Evolutionary conservation across 192 early-diverging fungal species (phyloP), one percentile per base, ranked within the genome.

Genomic region (Coemansia sp.): DNA sequence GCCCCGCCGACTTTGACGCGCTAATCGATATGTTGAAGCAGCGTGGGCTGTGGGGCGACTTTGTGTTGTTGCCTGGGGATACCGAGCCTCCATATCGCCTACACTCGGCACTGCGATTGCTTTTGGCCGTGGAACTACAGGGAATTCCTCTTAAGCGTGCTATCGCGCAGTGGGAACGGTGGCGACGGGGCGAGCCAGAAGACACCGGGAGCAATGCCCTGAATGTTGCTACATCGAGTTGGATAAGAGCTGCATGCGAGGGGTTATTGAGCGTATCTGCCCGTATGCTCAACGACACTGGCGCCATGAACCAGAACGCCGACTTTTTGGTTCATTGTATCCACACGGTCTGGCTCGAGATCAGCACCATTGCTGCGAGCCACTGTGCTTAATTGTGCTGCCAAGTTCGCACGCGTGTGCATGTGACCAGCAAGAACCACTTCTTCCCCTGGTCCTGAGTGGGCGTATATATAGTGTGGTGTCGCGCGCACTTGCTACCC

Each of bases 1-100:
- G 42, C 4, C 56, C 67, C 2, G 59, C 19, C 4, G 66, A 59
- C 17, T 27, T 72, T 17, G 75, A 72, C 44, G 6, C 11, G 6
- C 51, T 78, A 31, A 66, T 78, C 35, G 59, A 8, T 34, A 34
- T 60, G 37, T 54, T 83, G n/a, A 62, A 64, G 61, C 66, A 50
- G 46, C 66, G 62, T 19, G 75, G 75, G 64, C 59, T 83, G 54
- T 83, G 75, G 75, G 72, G 75, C 42, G 75, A 78, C 53, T 83
- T 64, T 62, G 64, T 69, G 21, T 56, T 81, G 16, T 54, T 64
- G 10, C 57, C 59, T 0, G 66, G 59, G 34, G 71, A 68, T 7
- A 5, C 33, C 29, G 81, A 83, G 42, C 69, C 66, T 9, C 63
- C 81, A 36, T 78, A 78, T 39, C 68, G 81, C 2, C 41, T 83